Percentiles rank a stretch among this genome's conserved stretches.
These are phyloP conservation scores for Dimocarpus longan DNA, from an alignment of 345 rosid species.

Conservation along the genomic window DNA sequence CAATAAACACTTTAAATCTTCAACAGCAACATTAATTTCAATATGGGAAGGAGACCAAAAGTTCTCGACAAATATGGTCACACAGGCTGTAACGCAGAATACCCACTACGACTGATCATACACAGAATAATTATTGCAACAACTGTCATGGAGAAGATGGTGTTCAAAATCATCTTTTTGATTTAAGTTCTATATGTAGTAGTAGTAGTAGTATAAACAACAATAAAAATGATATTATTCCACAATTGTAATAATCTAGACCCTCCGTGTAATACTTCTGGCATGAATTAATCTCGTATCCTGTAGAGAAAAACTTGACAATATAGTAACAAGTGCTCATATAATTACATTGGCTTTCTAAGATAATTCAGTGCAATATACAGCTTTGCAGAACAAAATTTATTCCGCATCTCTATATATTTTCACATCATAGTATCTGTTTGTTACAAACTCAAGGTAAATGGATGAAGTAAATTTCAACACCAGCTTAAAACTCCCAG, in stretches of 20 bases:
- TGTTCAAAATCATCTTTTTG: background rate
- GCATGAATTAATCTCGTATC: too few species aligned
- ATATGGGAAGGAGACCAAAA: background rate
- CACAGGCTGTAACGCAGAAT: background rate
- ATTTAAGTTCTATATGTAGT: too few species aligned
- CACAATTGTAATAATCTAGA: background rate
- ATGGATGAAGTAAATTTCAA: background rate
- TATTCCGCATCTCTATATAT: background rate
- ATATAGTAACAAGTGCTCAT: background rate
- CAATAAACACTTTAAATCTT: background rate
- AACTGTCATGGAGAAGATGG: background rate
- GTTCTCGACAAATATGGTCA: background rate
- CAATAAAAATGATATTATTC: background rate
- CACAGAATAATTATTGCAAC: too few species aligned
- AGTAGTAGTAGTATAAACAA: too few species aligned
- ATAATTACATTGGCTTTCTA: background rate
- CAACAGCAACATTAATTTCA: background rate
- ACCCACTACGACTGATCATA: background rate
- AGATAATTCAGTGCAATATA: background rate
- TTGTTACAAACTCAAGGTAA: background rate
- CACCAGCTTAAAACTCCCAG: background rate
- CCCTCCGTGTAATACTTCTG: too few species aligned
- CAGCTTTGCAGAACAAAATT: background rate
- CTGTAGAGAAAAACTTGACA: background rate
- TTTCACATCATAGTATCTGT: background rate